Evolutionary conservation across 2,329 filamentous ascomycete species (phyloP).

Genomic region (Mariannaea elegans): DNA sequence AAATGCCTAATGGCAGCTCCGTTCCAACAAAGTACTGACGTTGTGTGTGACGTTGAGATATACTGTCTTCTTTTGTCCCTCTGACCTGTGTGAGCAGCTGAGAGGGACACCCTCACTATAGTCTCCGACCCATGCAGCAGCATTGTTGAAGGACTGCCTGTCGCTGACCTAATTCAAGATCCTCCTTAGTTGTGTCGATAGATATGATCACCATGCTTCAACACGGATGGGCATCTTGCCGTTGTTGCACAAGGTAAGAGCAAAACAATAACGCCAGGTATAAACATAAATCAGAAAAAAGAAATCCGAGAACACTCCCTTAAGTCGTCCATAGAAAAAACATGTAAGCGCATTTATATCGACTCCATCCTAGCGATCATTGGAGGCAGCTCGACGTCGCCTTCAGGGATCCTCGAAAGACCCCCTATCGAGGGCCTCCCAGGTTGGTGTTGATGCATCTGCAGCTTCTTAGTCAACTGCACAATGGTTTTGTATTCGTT

Average conservation of each 20-base stretch:
- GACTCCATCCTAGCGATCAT: constrained; percentile 42
- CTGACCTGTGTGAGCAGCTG: constrained; percentile 6
- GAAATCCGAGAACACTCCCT: constrained; percentile 10
- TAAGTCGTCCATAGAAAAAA: background rate
- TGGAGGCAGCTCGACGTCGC: constrained; percentile 59
- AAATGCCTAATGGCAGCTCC: background rate
- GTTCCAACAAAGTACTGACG: too few species aligned
- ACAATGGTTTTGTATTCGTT: constrained; percentile 81
- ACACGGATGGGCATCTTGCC: background rate
- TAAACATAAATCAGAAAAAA: constrained; percentile 24
- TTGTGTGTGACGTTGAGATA: too few species aligned
- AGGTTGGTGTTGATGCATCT: constrained; percentile 66
- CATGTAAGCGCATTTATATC: constrained; percentile 27
- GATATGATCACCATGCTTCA: background rate
- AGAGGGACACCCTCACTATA: background rate
- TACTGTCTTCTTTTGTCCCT: background rate
- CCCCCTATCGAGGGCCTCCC: constrained; percentile 53
- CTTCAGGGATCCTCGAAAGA: constrained; percentile 64
- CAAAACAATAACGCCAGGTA: constrained; percentile 26
- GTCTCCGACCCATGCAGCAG: background rate
- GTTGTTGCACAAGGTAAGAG: constrained; percentile 10
- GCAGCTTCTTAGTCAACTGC: constrained; percentile 86
- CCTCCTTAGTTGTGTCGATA: background rate
- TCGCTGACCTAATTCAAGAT: background rate
- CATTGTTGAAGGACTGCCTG: background rate